These are phyloP conservation scores for Dactylellina leptospora DNA, from an alignment of 2,329 filamentous ascomycete genomes.

Conservation along the genomic window DNA sequence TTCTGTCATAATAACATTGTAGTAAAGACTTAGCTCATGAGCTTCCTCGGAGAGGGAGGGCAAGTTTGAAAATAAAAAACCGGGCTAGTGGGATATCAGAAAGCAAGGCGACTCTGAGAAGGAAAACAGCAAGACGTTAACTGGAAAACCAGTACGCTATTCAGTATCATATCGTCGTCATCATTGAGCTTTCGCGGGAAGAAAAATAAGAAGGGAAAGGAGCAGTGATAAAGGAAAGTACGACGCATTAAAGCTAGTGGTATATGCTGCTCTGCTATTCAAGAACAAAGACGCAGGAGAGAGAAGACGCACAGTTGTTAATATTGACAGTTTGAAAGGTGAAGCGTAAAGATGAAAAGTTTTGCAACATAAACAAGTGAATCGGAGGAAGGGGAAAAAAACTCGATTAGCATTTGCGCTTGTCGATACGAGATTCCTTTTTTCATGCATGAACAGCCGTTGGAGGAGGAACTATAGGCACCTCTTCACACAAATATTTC, in stretches of 20 bases:
- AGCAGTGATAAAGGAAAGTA: slow-evolving; percentile 4
- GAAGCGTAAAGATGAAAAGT: slow-evolving; percentile 2
- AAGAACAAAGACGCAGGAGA: slow-evolving; percentile 13
- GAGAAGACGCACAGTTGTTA: slow-evolving; percentile 20
- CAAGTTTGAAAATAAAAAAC: no score
- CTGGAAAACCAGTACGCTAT: slow-evolving; percentile 17
- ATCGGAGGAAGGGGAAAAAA: slow-evolving; percentile 19
- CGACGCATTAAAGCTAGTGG: background rate
- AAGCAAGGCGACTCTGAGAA: background rate
- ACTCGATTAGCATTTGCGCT: slow-evolving; percentile 6
- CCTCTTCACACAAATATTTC: slow-evolving; percentile 44
- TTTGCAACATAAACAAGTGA: slow-evolving; percentile 7
- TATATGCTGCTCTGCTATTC: slow-evolving; percentile 43
- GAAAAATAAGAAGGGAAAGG: slow-evolving; percentile 5
- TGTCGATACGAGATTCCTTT: slow-evolving; percentile 30
- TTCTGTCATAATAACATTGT: background rate
- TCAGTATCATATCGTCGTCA: slow-evolving; percentile 19
- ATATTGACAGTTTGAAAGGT: slow-evolving; percentile 48
- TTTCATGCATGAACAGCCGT: slow-evolving; percentile 50
- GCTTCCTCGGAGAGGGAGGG: background rate
- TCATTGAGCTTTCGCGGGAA: slow-evolving; percentile 13
- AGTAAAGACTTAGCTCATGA: background rate
- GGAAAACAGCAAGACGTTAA: background rate
- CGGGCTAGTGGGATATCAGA: no score
- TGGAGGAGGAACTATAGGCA: slow-evolving; percentile 35